Base-by-base conservation (phyloP, 2,329 filamentous ascomycete species). In the Helicocarpus griseus region DNA sequence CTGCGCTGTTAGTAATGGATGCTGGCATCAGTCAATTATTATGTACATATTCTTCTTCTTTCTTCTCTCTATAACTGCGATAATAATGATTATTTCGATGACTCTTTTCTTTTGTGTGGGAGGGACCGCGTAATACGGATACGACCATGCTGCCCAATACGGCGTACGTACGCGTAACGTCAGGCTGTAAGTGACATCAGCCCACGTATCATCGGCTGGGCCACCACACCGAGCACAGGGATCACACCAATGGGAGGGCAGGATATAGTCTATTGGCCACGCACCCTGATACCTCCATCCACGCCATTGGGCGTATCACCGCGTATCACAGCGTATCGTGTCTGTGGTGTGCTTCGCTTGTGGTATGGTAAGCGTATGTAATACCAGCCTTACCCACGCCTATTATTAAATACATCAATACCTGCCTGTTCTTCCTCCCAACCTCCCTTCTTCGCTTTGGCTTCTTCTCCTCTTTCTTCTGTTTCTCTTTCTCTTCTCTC, bases 401-500 rank as follows among this genome's bases (percentile, higher is more conserved):
- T 33, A 17, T 19, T 33, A 47, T 35, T 47, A 36, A 47, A 47
- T 47, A 47, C 44, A 36, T 14, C 8, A 29, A 17, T 29, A 28
- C 44, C 31, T 22, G 44, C 45, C 19, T 19, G 19, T 36, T 48
- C 7, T 33, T 41, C 22, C 19, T 45, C 46, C 31, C 33, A 36
- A 28, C 46, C 50, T 50, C 51, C 54, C 38, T 40, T 40, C 21
- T 17, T 4, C 21, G 21, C 38, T 40, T 36, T n/a, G 14, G 21
- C 17, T 33, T 22, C 28, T 51, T 48, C 47, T 48, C 22, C 40
- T 36, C 28, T 39, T 28, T n/a, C 24, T 14, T 11, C 45, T 40
- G 24, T 38, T 36, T 48, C 48, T 31, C 43, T 48, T 19, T 40
- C 49, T 41, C 39, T 45, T 43, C 33, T 36, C 49, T 40, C 31